A percentile compares a stretch with the other conserved stretches of the same genome.
phyloP scores from a whole-genome alignment of 331 rosid genomes.

The Quercus phellos region DNA sequence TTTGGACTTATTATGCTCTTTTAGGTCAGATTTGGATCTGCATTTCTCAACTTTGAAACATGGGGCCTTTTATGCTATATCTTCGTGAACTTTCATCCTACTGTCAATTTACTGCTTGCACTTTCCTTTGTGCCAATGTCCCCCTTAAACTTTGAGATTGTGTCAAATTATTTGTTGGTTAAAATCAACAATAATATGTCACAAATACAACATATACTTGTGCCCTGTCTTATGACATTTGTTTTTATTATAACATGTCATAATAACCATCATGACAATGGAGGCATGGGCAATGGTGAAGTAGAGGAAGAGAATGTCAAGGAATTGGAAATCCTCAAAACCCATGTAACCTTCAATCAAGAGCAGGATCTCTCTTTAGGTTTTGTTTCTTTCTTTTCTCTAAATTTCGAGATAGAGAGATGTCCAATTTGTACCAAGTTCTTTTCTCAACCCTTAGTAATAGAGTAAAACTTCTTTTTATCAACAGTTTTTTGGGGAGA shows the following conservation, averaged over 20 bases:
- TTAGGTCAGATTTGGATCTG: slow-evolving; percentile 12
- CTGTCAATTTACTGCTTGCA: background rate
- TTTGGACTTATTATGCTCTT: slow-evolving; percentile 4
- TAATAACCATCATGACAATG: background rate
- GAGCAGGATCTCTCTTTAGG: background rate
- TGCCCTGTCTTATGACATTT: background rate
- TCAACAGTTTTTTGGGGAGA: background rate
- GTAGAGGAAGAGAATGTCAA: background rate
- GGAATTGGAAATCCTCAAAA: background rate
- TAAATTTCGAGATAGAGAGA: background rate
- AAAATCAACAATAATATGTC: background rate
- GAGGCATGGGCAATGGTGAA: background rate
- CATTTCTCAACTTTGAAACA: slow-evolving; percentile 3
- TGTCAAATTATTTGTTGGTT: background rate
- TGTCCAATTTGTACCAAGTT: background rate
- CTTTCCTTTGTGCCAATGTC: background rate
- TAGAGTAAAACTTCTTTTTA: background rate
- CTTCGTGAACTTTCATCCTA: background rate
- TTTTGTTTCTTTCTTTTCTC: background rate
- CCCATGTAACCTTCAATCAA: background rate
- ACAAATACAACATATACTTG: background rate
- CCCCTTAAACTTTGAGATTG: background rate
- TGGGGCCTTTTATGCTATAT: background rate
- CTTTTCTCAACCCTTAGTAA: background rate
- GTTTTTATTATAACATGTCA: no score